Evolutionary conservation across 768 basidiomycete species (phyloP), one percentile per base, ranked within the genome.

Genomic region (Dentipellis sp.): DNA sequence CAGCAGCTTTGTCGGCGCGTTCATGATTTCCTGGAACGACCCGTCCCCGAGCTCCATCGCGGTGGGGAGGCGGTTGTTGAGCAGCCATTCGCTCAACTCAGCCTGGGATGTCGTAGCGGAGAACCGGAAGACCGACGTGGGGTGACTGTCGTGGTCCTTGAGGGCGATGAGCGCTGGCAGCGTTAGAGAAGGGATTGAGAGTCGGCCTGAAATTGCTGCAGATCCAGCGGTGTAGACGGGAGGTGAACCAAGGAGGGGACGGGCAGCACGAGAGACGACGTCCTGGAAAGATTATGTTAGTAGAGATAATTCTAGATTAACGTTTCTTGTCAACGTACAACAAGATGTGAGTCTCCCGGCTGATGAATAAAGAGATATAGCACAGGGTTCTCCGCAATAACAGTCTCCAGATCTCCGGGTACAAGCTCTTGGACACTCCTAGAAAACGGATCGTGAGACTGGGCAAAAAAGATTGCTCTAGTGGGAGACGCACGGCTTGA

Each of bases 21-120:
- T 86, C 91, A 97, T 94, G 45, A 97, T 81, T 10, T 76, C 78
- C 61, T 89, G 84, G 76, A 93, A 97, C 3, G 86, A 84, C 52
- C 84, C 84, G 42, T 83, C 79, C 17, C 80, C 82, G 47, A 97
- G 80, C 68, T 95, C 88, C 17, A 84, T 64, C 10, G 82, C 72
- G 1, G 82, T 81, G 0, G 92, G 91, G 21, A 92, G 79, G 34
- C 86, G 82, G 67, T 97, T 79, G 0, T 72, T 66, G 2, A 83
- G 66, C 16, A 94, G 72, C 85, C 89, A 94, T 39, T 50, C 29
- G 12, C 48, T 21, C 17, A 62, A 55, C 10, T 56, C 58, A n/a
- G 12, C 22, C 12, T 40, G 35, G 22, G 37, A 40, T 4, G 59
- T 64, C 62, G 42, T 46, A 29, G 54, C 50, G 51, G 58, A 59